Base-by-base conservation (phyloP, 2,329 filamentous ascomycete species). In the Chrysosporium queenslandicum region DNA sequence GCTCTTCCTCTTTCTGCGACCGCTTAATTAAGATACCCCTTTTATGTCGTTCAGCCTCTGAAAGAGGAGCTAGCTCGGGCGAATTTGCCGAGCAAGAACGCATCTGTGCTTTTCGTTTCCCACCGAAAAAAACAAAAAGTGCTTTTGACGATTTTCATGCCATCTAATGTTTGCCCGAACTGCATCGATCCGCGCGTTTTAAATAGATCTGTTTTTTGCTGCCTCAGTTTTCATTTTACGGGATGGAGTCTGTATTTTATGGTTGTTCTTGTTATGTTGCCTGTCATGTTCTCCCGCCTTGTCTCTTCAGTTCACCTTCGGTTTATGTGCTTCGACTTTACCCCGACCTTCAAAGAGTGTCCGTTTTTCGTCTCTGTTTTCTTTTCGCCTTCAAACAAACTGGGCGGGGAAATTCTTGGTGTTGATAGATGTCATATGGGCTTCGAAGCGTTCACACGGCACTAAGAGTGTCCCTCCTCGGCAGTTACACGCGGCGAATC, bases 21-120 rank as follows among this genome's bases (percentile, higher is more conserved):
- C 67, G 68, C 65, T 71, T 70, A 64, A 63, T 63, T 67, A 69
- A 71, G 70, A 73, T 74, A 73, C 71, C 71, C 71, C 70, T 69
- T 16, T 37, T 63, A 61, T 63, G 66, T 71, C 64, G 65, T 72
- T 67, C 66, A 68, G 63, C 65, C 68, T 59, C 62, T 58, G 59
- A 52, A 45, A 59, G 57, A 64, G 65, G 64, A 64, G 62, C 58
- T 64, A 60, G 64, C 63, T 67, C 67, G 65, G 64, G 62, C 61
- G 64, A 65, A 61, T 62, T n/a, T 62, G 65, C 66, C 66, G 67
- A 68, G 65, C 65, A 60, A 59, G 61, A 61, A 59, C 42, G 63
- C 59, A 36, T 30, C 58, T 61, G 27, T 63, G 60, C 61, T 64
- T 67, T 66, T 65, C 59, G 58, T 62, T 60, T 59, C 55, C 60